Base-by-base conservation (phyloP, 148 eudicot genomes). In the Vaccinium corymbosum region DNA sequence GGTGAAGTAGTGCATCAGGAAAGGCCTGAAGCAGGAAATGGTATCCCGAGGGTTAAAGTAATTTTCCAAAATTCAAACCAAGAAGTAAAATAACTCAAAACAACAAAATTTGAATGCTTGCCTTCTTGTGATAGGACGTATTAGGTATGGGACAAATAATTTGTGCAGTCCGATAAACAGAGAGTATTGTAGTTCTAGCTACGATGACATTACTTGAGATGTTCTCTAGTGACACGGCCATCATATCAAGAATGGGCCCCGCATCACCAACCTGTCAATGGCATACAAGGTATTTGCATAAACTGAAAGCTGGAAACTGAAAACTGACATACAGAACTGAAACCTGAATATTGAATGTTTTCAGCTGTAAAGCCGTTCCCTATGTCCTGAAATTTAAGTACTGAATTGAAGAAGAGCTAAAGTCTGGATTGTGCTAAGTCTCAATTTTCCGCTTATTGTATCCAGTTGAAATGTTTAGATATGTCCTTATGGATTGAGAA, bases 1-100 rank as follows among this genome's bases (percentile, higher is more conserved):
- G 98, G 84, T 92, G 98, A 89, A 95, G 92, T 81, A 95, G 89
- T 82, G 91, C 94, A 90, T 95, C 97, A 71, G 98, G 98, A 86
- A 91, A 92, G 14, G 90, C 89, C 98, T 95, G 91, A 61, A 84
- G 80, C 66, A 87, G 75, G 78, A 83, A 80, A 84, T 48, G 84
- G 59, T 17, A 59, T 42, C 35, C 15, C 74, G 70, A 80, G 42
- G 19, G 50, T 89, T 89, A 72, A 85, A 87, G 82, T 32, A 27
- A 83, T 12, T 16, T 79, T 61, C 35, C 76, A 27, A 62, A 50
- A 4, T 27, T 76, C 70, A 48, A 38, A 19, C 14, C 29, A 14
- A 77, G 51, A 49, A 82, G 56, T 53, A 79, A 38, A 72, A 56
- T 71, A 51, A 50, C 76, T 53, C 52, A 17, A 32, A 64, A 80